These are phyloP conservation scores for Cyclospora cayetanensis DNA, from an alignment of 169 alveolate genomes.

Conservation along the genomic window DNA sequence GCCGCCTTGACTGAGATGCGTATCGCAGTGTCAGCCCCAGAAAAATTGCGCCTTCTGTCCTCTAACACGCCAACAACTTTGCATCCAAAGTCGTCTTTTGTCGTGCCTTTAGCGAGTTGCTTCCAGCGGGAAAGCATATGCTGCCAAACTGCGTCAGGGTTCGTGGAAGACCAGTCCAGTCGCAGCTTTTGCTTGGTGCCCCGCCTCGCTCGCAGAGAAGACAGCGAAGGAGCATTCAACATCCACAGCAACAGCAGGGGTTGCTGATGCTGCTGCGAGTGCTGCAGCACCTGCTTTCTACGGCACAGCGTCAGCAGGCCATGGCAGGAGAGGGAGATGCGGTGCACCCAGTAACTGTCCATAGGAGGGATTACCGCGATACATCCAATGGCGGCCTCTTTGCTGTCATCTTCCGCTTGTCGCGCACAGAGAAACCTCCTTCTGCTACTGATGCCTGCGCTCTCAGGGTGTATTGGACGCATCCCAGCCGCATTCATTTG, in stretches of 20 bases:
- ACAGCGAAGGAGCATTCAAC: not conserved
- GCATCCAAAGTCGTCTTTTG: not conserved
- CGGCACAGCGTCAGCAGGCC: constrained; percentile 24
- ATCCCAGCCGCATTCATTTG: not conserved
- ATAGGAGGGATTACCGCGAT: not conserved
- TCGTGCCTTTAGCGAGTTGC: not conserved
- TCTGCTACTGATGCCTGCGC: not conserved
- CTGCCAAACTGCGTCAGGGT: not conserved
- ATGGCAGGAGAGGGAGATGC: not conserved
- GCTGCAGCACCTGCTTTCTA: not conserved
- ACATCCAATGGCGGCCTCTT: not conserved
- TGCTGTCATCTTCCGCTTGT: not conserved
- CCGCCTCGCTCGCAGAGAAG: not conserved
- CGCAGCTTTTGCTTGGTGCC: too few relatives aligned
- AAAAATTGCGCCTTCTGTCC: not conserved
- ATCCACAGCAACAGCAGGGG: not conserved
- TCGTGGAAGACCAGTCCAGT: not conserved
- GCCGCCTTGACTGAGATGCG: not conserved
- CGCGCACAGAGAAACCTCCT: not conserved
- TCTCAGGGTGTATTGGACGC: not conserved
- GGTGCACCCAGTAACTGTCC: not conserved
- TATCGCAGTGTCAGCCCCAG: constrained; percentile 11
- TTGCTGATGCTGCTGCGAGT: constrained; percentile 28
- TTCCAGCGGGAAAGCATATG: not conserved
- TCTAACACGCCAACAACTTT: not conserved